Base-by-base conservation (phyloP, 257 asterid genomes). In the Henckelia pumila region DNA sequence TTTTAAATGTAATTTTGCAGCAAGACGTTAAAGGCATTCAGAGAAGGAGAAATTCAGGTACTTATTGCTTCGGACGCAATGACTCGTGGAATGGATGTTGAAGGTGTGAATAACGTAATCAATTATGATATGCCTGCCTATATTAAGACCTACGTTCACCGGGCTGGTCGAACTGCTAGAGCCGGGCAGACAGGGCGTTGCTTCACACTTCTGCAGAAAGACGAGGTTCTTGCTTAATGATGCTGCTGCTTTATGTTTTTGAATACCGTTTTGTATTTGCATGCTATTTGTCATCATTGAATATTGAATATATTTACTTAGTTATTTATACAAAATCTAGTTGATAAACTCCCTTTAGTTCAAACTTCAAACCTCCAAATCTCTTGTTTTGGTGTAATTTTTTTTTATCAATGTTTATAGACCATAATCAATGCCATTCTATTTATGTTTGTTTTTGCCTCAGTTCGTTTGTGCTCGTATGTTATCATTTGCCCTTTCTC, bases 51-150 rank as follows among this genome's bases (percentile, higher is more conserved):
- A 71, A 73, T 79, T 26, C 82, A 84, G 73, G 95, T 92, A 30
- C 92, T 92, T 37, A 81, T 92, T 66, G 87, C 96, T 19, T 89
- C 98, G 59, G 96, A 92, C 79, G 92, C 91, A 57, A 87, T 89
- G 92, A 81, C 96, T 61, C 95, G 96, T 68, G 98, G 96, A 64
- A 92, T 89, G 98, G 98, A 91, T 73, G 92, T 91, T 71, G 95
- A 89, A 81, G 98, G 89, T 72, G 94, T 89, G 35, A 81, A 72
- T 70, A 92, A 85, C 78, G 92, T 92, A 66, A 84, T 92, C 35
- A 92, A 89, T 71, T 92, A 92, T 58, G 96, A 92, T 70, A 85
- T 89, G 96, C 96, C 96, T 47, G 58, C 76, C 40, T 86, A 71
- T 72, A 82, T 84, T 59, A 92, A 92, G 83, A 89, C 92, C 55